A percentile compares a stretch with the other conserved stretches of the same genome.
phyloP scores from a whole-genome alignment of 2,329 filamentous ascomycete species.

The Colletotrichum spinosum region DNA sequence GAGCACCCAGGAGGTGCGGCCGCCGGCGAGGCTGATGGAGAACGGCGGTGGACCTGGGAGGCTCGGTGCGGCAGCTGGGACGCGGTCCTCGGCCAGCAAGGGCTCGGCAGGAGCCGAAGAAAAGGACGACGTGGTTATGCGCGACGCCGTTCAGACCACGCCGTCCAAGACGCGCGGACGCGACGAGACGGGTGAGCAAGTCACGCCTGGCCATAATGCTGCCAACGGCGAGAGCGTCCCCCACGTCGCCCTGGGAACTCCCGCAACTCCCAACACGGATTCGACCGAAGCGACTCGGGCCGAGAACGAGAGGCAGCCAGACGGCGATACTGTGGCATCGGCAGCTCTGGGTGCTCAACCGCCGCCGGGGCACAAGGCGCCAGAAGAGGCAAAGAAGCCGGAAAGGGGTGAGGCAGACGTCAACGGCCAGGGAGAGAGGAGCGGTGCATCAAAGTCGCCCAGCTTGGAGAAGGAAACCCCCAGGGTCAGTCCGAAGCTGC shows the following conservation, averaged over 20 bases:
- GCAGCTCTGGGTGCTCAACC: too few species aligned
- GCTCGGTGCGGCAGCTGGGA: constrained; percentile 24
- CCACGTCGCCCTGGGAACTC: constrained; percentile 14
- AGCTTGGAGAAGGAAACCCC: constrained; percentile 13
- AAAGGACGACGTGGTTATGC: constrained; percentile 15
- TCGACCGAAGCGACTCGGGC: not conserved
- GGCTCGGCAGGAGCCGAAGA: not conserved
- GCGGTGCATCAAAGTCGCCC: constrained; percentile 12
- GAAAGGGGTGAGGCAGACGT: not conserved
- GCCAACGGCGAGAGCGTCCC: not conserved
- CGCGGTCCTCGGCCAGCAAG: constrained; percentile 25
- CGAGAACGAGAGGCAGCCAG: too few species aligned
- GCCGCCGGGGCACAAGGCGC: too few species aligned
- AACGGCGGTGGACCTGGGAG: constrained; percentile 1
- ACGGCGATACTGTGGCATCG: too few species aligned
- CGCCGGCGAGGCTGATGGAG: constrained; percentile 18
- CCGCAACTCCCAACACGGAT: not conserved
- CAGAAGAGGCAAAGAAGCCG: too few species aligned
- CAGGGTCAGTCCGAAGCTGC: constrained; percentile 18
- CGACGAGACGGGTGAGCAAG: not conserved
- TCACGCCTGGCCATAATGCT: not conserved
- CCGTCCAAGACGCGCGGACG: not conserved
- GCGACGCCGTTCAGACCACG: constrained; percentile 11
- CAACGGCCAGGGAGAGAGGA: constrained; percentile 2
- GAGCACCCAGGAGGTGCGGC: constrained; percentile 36